These are phyloP conservation scores for Aspergillus hortae DNA, from an alignment of 2,329 filamentous ascomycete genomes.

Conservation along the genomic window DNA sequence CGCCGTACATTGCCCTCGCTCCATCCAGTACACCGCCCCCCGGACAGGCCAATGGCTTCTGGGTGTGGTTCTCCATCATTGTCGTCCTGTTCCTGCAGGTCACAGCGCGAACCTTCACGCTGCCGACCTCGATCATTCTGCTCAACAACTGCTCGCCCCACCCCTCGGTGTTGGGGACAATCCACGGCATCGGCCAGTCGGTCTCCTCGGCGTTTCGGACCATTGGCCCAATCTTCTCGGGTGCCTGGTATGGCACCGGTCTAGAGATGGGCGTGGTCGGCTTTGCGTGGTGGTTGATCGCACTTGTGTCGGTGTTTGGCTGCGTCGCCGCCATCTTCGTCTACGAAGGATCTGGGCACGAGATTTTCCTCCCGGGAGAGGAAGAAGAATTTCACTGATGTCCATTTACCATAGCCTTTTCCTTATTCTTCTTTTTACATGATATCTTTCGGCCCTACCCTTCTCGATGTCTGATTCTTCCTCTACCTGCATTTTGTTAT, in stretches of 20 bases:
- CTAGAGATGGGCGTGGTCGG: conserved; percentile 54
- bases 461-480: background rate
- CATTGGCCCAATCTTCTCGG: conserved; percentile 54
- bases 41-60: conserved; percentile 35
- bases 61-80: conserved; percentile 64
- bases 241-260: conserved; percentile 54
- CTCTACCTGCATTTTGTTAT: conserved; percentile 1
- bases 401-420: background rate
- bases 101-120: conserved; percentile 65
- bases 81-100: conserved; percentile 67
- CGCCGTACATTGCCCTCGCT: conserved; percentile 68
- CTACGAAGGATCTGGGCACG: conserved; percentile 63
- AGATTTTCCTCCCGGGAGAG: conserved; percentile 44
- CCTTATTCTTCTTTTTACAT: background rate
- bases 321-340: conserved; percentile 59
- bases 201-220: conserved; percentile 55
- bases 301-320: conserved; percentile 53
- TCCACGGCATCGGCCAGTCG: conserved; percentile 58
- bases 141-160: conserved; percentile 60
- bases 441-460: background rate
- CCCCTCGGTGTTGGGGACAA: conserved; percentile 56
- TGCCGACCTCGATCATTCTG: conserved; percentile 58
- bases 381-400: conserved; percentile 25
- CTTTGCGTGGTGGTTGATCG: conserved; percentile 56
- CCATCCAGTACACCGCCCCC: conserved; percentile 51